Conservation (phyloP, 1,284 basidiomycete genomes). For the Microbotryum intermedium region DNA sequence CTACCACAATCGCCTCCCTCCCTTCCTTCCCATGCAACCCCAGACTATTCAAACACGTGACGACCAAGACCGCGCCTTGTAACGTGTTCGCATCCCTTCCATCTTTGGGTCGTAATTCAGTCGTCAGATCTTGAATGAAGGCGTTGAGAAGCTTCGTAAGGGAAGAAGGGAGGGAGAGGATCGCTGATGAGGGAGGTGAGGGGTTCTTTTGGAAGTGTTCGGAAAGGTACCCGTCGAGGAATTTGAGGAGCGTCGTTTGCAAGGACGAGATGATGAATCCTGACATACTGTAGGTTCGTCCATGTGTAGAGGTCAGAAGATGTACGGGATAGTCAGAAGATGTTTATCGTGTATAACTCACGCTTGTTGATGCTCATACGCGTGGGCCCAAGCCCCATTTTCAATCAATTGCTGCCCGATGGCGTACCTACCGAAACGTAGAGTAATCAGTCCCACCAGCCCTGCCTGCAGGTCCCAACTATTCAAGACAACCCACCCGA, state of each 20-base stretch:
- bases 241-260: conserved; percentile 25
- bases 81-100: conserved; percentile 14
- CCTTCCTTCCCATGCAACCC: background rate
- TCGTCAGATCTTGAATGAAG: conserved; percentile 1
- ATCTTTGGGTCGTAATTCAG: background rate
- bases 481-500: too few relatives aligned
- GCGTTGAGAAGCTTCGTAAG: background rate
- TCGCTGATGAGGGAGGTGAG: background rate
- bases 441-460: too few relatives aligned
- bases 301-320: too few relatives aligned
- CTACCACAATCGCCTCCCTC: background rate
- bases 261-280: conserved; percentile 11
- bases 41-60: conserved; percentile 4
- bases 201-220: conserved; percentile 3
- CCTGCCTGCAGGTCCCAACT: too few relatives aligned
- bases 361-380: too few relatives aligned
- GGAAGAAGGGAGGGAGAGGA: background rate
- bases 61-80: conserved; percentile 15
- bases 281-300: conserved; percentile 10
- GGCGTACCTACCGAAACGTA: conserved; percentile 6
- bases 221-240: conserved; percentile 24
- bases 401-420: conserved; percentile 15
- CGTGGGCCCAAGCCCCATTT: background rate
- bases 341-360: background rate
- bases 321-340: background rate